Base-by-base conservation (phyloP, 805 yeast species). In the Spathaspora gorwiae region DNA sequence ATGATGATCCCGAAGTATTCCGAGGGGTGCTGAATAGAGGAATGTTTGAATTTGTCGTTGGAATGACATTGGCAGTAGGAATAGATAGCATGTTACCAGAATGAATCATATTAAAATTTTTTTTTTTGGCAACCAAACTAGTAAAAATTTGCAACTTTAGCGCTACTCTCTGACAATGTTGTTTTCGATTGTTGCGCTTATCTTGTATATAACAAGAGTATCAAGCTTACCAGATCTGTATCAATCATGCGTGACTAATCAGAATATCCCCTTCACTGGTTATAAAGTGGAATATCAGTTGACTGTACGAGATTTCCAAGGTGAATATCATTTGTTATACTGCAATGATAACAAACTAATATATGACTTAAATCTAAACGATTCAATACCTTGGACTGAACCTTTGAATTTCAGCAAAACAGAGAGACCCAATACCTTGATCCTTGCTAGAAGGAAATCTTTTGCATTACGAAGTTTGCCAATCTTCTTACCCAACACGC, bases 11-110 rank as follows among this genome's bases (percentile, higher is more conserved):
- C 5, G 37, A 46, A 6, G 27, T 64, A 6, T 59, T 66, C 50
- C 43, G 51, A 24, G 58, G 55, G 1, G 14, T 19, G 1, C 57
- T 47, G 43, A 58, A 49, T 19, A 52, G 50, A 43, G 83, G 83
- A 0, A 70, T 72, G 64, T 81, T 81, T 73, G 83, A 80, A 49
- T 49, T 73, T 40, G 77, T 73, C 1, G 49, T 82, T 24, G 84
- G 83, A 0, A 53, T 76, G 52, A 74, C 80, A 0, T 63, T 80
- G 46, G 82, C 83, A 2, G 68, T 67, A 1, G 83, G 83, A 0
- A 51, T 53, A 34, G 63, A 58, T 37, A 49, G 53, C 35, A n/a
- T 14, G n/a, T 26, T 37, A 14, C 39, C 12, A 10, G 37, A 35
- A 14, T 14, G 13, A 19, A 35, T 9, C 3, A 3, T 24, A 32